These are phyloP conservation scores for Chenopodium berlandieri DNA, from an alignment of 148 eudicot genomes.

Conservation along the genomic window DNA sequence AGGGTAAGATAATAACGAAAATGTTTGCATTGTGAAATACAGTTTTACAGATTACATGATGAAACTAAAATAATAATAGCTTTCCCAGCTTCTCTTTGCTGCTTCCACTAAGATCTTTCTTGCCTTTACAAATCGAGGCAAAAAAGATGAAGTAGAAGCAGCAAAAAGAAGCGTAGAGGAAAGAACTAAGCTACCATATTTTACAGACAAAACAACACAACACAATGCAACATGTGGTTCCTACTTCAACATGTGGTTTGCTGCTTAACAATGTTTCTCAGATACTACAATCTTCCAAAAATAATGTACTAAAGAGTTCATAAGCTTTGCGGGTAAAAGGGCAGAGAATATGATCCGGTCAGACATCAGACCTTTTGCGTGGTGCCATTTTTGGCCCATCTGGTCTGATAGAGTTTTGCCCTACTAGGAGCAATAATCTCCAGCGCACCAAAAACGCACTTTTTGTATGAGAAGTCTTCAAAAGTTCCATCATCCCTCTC, in stretches of 20 bases:
- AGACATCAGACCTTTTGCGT: slow-evolving; percentile 5
- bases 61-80: slow-evolving; percentile 32
- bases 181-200: slow-evolving; percentile 23
- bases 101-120: slow-evolving; percentile 79
- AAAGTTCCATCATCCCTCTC: slow-evolving; percentile 60
- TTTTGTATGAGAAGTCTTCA: slow-evolving; percentile 86
- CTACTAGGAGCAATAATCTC: slow-evolving; percentile 56
- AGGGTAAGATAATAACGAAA: not conserved
- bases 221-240: slow-evolving; percentile 27
- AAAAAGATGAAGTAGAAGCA: slow-evolving; percentile 89
- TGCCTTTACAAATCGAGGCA: slow-evolving; percentile 35
- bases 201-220: slow-evolving; percentile 5
- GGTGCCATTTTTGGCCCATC: slow-evolving; percentile 41
- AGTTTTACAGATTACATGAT: slow-evolving; percentile 4
- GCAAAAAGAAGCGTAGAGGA: slow-evolving; percentile 95
- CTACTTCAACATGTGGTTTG: not conserved
- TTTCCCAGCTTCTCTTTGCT: slow-evolving; percentile 94
- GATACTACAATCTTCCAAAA: not conserved
- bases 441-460: slow-evolving; percentile 59
- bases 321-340: not conserved
- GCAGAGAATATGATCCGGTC: slow-evolving; percentile 3
- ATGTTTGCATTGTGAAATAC: slow-evolving; percentile 33
- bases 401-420: slow-evolving; percentile 46
- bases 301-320: not conserved
- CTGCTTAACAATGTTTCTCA: not conserved